These are phyloP conservation scores for Brassica napus DNA, from an alignment of 345 rosid species.

Conservation along the genomic window Da-Ae NC_063436.1:6231501-6232000, in stretches of 20 bases:
- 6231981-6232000: background rate
- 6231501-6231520: slow-evolving; percentile 72
- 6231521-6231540: slow-evolving; percentile 30
- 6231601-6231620: background rate
- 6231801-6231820: slow-evolving; percentile 34
- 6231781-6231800: slow-evolving; percentile 89
- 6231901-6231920: too few relatives aligned
- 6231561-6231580: background rate
- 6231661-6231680: background rate
- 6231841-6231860: slow-evolving; percentile 48
- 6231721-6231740: slow-evolving; percentile 68
- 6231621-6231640: background rate
- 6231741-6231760: slow-evolving; percentile 75
- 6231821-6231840: slow-evolving; percentile 47
- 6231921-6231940: too few relatives aligned
- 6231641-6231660: background rate
- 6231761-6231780: slow-evolving; percentile 74
- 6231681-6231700: background rate
- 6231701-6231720: slow-evolving; percentile 71
- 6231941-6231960: slow-evolving; percentile 56
- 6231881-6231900: slow-evolving; percentile 81
- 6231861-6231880: slow-evolving; percentile 68
- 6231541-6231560: background rate
- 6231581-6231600: background rate
- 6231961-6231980: too few relatives aligned